These are phyloP conservation scores for Fusarium sp. DNA, from an alignment of 2,329 filamentous ascomycete species.

Conservation along the genomic window DNA sequence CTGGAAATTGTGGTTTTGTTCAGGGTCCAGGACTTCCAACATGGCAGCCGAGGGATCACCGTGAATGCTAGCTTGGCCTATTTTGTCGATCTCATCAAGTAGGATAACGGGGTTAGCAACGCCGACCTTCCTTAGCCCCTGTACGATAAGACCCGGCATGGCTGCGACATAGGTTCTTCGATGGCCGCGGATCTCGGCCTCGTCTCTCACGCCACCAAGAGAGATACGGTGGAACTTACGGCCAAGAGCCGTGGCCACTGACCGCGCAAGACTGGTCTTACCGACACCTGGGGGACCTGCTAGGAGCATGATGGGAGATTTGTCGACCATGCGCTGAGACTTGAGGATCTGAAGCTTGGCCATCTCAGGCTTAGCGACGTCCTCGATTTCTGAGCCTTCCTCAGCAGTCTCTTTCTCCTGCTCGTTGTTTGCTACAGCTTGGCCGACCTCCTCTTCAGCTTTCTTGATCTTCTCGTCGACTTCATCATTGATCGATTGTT, in stretches of 20 bases:
- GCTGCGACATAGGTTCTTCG: conserved; percentile 96
- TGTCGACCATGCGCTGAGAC: conserved; percentile 88
- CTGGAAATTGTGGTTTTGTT: conserved; percentile 94
- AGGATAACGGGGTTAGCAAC: conserved; percentile 96
- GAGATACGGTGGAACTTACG: conserved; percentile 98
- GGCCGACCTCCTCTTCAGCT: conserved; percentile 67
- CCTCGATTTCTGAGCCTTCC: conserved; percentile 40
- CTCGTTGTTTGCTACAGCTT: conserved; percentile 45
- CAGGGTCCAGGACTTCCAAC: conserved; percentile 96
- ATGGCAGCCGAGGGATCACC: conserved; percentile 97
- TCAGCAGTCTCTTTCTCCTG: conserved; percentile 33
- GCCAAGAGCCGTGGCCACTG: conserved; percentile 89
- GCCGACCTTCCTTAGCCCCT: conserved; percentile 92
- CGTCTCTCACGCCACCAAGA: conserved; percentile 92
- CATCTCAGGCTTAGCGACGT: conserved; percentile 51
- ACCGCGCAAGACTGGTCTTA: conserved; percentile 95
- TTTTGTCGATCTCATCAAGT: conserved; percentile 97
- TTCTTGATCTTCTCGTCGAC: conserved; percentile 81
- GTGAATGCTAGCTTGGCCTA: conserved; percentile 89
- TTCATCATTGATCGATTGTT: conserved; percentile 88
- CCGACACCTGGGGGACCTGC: conserved; percentile 94
- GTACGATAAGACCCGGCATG: conserved; percentile 97
- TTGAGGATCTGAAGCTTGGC: conserved; percentile 80
- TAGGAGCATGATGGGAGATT: conserved; percentile 93
- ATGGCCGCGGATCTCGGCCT: conserved; percentile 96